Conservation (phyloP, 2,329 filamentous ascomycete species). For the Arthrobotrys conoides region DNA sequence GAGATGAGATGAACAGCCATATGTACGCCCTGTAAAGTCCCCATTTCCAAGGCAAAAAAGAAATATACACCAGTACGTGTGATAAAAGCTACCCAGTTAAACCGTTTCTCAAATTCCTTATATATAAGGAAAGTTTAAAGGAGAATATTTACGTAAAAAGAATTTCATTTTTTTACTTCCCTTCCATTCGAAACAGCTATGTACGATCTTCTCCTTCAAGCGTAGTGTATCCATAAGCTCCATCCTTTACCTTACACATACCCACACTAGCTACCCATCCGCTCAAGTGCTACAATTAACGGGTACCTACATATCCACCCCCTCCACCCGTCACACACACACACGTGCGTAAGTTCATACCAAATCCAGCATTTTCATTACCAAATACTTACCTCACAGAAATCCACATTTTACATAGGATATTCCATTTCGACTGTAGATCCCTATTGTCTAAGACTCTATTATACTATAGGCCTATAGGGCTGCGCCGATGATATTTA, state of each 20-base stretch:
- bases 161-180: not conserved
- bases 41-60: slow-evolving; percentile 8
- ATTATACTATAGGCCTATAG: not conserved
- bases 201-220: slow-evolving; percentile 3
- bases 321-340: slow-evolving; percentile 9
- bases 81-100: not conserved
- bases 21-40: not conserved
- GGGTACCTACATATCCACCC: slow-evolving; percentile 33
- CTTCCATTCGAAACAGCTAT: slow-evolving; percentile 3
- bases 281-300: slow-evolving; percentile 25
- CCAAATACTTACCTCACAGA: slow-evolving; percentile 31
- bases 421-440: slow-evolving; percentile 20
- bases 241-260: not conserved
- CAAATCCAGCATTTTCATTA: slow-evolving; percentile 33
- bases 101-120: slow-evolving; percentile 10
- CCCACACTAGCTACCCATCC: not conserved
- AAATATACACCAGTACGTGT: not conserved
- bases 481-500: slow-evolving; percentile 9
- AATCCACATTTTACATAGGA: not conserved
- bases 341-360: slow-evolving; percentile 33
- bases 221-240: not conserved
- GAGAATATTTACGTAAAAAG: slow-evolving; percentile 59
- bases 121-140: slow-evolving; percentile 49
- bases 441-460: not conserved
- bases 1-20: slow-evolving; percentile 19